Base-by-base conservation (phyloP, 1,284 basidiomycete species). In the Microbotryomycetes sp. region DNA sequence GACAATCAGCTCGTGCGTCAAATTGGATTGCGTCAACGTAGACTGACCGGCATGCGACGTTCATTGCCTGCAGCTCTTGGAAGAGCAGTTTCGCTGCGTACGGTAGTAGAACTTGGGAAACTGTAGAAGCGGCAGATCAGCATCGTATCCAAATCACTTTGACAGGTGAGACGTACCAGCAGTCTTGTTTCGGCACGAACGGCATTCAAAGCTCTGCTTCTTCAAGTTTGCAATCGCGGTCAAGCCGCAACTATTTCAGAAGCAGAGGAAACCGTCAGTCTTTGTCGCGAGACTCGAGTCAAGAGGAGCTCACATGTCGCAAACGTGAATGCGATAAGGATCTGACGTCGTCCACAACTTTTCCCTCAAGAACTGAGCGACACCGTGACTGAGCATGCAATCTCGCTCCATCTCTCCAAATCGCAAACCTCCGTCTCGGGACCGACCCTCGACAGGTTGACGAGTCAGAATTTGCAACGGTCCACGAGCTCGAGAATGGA, bases 301-400 rank as follows among this genome's bases (percentile, higher is more conserved):
- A 55, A 52, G 29, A 51, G 15, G 23, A 65, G 28, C 89, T 72
- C 69, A 92, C 88, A 92, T 90, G 75, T 97, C 92, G 75, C 92
- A 97, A 61, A 97, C 91, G 74, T 97, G 93, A 56, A 97, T 79
- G 54, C 92, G 84, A 59, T 71, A 71, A 6, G 90, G 91, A 75
- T 96, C 92, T 72, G 89, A 92, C 23, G 76, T 67, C 18, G 28
- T 28, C 26, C 16, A 93, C 75, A 94, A 79, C 68, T 91, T 86
- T 78, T 94, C 91, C 77, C 94, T 94, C 76, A 98, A 77, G 85
- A 99, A 99, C 3, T 85, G 89, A 41, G 96, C 94, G 68, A 97
- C 93, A 76, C 96, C 96, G 79, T 99, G 96, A 45, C 94, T 96
- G 67, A 99, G 97, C 96, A 99, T 98, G 77, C 94, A 98, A 84